These are phyloP conservation scores for Myxozyma udenii DNA, from an alignment of 805 yeast genomes.

Conservation along the genomic window DNA sequence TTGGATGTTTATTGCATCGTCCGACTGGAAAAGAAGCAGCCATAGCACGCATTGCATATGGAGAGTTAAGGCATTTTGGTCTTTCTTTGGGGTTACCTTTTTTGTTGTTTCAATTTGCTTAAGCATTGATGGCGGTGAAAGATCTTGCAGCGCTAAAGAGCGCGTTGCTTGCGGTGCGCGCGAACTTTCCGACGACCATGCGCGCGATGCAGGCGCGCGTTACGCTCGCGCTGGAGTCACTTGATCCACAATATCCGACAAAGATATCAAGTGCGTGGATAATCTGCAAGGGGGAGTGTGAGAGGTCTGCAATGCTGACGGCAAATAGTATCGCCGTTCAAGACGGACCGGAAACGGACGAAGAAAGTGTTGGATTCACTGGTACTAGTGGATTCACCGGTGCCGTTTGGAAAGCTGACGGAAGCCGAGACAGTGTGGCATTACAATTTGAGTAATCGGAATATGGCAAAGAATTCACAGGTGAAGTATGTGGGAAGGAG, in stretches of 20 bases:
- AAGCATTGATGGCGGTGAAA: background rate
- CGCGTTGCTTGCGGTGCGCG: constrained; percentile 18
- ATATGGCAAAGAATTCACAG: constrained; percentile 16
- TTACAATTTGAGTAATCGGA: constrained; percentile 3
- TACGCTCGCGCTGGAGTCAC: constrained; percentile 16
- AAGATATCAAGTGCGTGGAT: constrained; percentile 11
- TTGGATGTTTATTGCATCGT: no score
- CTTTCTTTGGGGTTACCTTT: no score
- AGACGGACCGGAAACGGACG: constrained; percentile 8
- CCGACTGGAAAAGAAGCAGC: no score
- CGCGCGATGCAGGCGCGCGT: constrained; percentile 20
- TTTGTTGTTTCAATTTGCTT: no score
- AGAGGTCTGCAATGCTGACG: no score
- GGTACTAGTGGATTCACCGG: constrained; percentile 16
- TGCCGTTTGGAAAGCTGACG: constrained; percentile 9
- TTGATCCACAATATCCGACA: constrained; percentile 12
- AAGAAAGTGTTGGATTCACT: constrained; percentile 19
- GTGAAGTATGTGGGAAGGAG: constrained; percentile 9
- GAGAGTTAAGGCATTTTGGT: no score
- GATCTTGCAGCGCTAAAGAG: constrained; percentile 1
- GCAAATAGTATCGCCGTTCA: constrained; percentile 12
- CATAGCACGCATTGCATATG: no score
- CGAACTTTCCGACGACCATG: constrained; percentile 16
- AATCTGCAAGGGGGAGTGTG: no score
- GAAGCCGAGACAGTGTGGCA: constrained; percentile 19